phyloP scores from a whole-genome alignment of 2,329 filamentous ascomycete species.

The Botrytis cinerea region DNA sequence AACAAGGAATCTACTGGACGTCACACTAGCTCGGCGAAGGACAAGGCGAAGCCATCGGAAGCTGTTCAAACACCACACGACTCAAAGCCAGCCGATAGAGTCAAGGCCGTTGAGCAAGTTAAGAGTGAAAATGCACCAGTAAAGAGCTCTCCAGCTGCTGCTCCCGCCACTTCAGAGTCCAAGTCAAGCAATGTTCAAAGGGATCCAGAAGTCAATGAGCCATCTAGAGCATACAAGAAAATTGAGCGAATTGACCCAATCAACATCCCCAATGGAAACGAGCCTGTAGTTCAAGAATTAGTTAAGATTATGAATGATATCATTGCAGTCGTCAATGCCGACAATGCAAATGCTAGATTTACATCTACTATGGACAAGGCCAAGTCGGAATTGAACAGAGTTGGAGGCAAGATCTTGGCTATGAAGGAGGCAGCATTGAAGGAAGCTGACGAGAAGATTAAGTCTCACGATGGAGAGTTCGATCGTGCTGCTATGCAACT shows the following conservation, averaged over 20 bases:
- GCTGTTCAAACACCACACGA: conserved; percentile 39
- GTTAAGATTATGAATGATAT: conserved; percentile 96
- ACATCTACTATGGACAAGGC: conserved; percentile 78
- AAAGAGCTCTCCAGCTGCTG: conserved; percentile 27
- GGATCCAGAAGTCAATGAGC: conserved; percentile 65
- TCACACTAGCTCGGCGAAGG: conserved; percentile 58
- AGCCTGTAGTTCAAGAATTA: conserved; percentile 88
- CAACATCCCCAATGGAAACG: conserved; percentile 71
- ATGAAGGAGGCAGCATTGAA: conserved; percentile 72
- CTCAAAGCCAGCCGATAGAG: conserved; percentile 35
- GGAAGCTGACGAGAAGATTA: conserved; percentile 68
- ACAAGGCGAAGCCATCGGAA: conserved; percentile 34
- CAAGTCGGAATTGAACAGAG: conserved; percentile 76
- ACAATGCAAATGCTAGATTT: conserved; percentile 76
- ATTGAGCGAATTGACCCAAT: conserved; percentile 74
- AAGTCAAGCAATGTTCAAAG: conserved; percentile 40
- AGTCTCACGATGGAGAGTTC: conserved; percentile 68
- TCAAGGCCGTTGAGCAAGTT: conserved; percentile 42
- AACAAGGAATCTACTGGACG: conserved; percentile 54
- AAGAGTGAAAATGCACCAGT: conserved; percentile 42
- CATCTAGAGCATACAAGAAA: conserved; percentile 62
- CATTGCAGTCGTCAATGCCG: conserved; percentile 88
- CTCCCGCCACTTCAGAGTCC: conserved; percentile 33
- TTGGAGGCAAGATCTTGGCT: conserved; percentile 74
- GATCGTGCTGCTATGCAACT: conserved; percentile 85